Base-by-base conservation (phyloP, 2,329 filamentous ascomycete genomes). In the Aspergillus ibericus region DNA sequence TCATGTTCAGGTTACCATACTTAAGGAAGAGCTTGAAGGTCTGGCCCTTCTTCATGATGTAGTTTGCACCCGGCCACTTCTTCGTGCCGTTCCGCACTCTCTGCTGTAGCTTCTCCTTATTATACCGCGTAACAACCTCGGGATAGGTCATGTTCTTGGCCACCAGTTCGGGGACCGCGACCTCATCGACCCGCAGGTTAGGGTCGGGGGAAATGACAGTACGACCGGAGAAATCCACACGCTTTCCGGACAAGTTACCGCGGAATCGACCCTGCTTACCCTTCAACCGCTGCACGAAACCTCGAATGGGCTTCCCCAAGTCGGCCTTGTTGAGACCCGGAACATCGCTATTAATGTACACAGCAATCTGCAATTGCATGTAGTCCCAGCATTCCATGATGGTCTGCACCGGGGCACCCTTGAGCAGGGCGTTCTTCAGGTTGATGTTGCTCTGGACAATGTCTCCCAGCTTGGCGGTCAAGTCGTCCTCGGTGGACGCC, bases 301-400 rank as follows among this genome's bases (percentile, higher is more conserved):
- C 95, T 67, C 95, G 86, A 68, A 95, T 96, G 0, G 90, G 85
- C 74, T 96, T 97, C 59, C 92, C 91, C 60, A 92, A 89, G 8
- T 92, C 91, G 12, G 88, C 88, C 68, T 96, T 92, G 67, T 93
- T 88, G n/a, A 99, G 83, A 27, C 93, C 93, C 0, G 95, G 95
- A 2, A 96, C 88, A 68, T 97, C 93, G 63, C 93, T 96, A 79
- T 99, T 98, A 74, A 99, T 93, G 73, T 99, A 98, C 83, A 98
- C 92, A 60, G 93, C 95, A 60, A 98, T 90, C 70, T 98, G 93
- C 8, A 96, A 83, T 71, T 98, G 93, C 60, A 99, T 80, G 69
- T 93, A 98, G 71, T 99, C 95, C 95, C 95, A 99, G 68, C 96
- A 92, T 73, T 99, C 95, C 88, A 98, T 96, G 57, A 98, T 90